Percentiles rank a stretch among this genome's conserved stretches.
These are phyloP conservation scores for Solanum sejunctum DNA, from an alignment of 257 asterid genomes.

Conservation along the genomic window DNA sequence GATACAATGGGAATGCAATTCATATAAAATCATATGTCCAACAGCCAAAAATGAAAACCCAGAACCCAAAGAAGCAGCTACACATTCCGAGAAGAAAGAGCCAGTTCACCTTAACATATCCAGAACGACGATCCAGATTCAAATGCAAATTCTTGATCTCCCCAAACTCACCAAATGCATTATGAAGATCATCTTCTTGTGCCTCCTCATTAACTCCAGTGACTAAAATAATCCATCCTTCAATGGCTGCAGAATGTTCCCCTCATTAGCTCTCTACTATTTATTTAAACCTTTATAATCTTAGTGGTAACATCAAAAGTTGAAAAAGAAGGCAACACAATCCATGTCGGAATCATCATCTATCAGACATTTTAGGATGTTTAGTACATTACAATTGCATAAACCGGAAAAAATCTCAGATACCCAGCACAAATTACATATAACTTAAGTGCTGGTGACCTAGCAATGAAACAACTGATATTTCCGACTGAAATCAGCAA, in stretches of 20 bases:
- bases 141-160: slow-evolving; percentile 88
- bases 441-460: neutral
- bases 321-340: neutral
- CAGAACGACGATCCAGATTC: slow-evolving; percentile 98
- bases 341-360: neutral
- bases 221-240: slow-evolving; percentile 96
- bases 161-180: slow-evolving; percentile 78
- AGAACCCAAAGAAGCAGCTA: neutral
- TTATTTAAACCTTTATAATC: neutral
- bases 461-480: neutral
- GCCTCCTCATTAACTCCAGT: slow-evolving; percentile 98
- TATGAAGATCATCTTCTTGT: slow-evolving; percentile 81
- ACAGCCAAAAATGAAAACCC: neutral
- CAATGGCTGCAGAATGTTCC: slow-evolving; percentile 59
- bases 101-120: slow-evolving; percentile 75
- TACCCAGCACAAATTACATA: neutral
- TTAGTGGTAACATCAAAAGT: neutral
- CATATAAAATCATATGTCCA: neutral
- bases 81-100: neutral
- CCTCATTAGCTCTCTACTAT: slow-evolving; percentile 6
- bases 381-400: neutral
- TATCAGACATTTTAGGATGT: neutral
- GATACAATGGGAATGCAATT: neutral
- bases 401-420: neutral
- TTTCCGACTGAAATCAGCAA: neutral